These are phyloP conservation scores for Lablab purpureus DNA, from an alignment of 306 rosid genomes.

Conservation along the genomic window DNA sequence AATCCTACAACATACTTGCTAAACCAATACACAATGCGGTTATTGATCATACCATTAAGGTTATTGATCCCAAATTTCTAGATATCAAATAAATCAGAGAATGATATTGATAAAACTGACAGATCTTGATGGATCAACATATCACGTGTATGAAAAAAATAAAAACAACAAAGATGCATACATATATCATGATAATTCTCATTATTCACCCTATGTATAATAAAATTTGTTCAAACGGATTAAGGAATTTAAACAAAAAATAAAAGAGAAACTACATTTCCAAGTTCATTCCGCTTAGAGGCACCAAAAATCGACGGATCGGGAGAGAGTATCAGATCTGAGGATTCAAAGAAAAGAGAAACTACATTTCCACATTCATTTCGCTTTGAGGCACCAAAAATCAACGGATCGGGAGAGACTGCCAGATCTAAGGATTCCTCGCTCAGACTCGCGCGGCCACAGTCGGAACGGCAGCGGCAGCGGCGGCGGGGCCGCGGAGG, in stretches of 20 bases:
- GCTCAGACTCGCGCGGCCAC: constrained; percentile 60
- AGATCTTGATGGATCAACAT: constrained; percentile 52
- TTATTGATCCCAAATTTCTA: not conserved
- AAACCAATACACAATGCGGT: not conserved
- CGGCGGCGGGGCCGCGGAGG: constrained; percentile 64
- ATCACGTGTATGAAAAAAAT: constrained; percentile 32
- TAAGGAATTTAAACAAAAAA: not conserved
- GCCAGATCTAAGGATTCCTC: constrained; percentile 24
- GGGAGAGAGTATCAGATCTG: constrained; percentile 25
- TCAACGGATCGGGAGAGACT: constrained; percentile 40
- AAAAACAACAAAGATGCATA: constrained; percentile 48
- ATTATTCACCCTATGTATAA: constrained; percentile 42
- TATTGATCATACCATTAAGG: not conserved
- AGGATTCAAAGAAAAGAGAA: constrained; percentile 6
- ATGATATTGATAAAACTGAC: constrained; percentile 23
- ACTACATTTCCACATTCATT: constrained; percentile 21
- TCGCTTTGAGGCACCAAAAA: constrained; percentile 24
- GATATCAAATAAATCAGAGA: not conserved
- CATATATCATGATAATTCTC: constrained; percentile 47
- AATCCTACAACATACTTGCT: not conserved
- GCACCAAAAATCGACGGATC: constrained; percentile 40
- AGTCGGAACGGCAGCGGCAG: constrained; percentile 56
- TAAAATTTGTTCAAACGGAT: constrained; percentile 32
- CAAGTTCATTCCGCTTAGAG: constrained; percentile 15
- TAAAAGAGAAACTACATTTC: constrained; percentile 30